Percentiles rank a stretch among this genome's conserved stretches.
Evolutionary conservation across 805 yeast species (phyloP).

Genomic region (Saturnispora halmiae): DNA sequence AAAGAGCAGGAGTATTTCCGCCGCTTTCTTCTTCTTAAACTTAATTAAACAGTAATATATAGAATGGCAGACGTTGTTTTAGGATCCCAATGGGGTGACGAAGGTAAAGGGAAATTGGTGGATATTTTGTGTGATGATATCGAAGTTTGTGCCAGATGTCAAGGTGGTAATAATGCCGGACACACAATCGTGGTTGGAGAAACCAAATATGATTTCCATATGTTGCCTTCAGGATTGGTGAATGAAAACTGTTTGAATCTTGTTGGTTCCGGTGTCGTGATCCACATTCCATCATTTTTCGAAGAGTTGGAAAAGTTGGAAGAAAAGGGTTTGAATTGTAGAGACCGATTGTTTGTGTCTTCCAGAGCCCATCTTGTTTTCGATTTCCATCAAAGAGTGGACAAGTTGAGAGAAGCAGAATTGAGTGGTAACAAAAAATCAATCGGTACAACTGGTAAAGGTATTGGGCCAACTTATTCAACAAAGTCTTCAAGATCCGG

Average conservation of each 20-base stretch:
- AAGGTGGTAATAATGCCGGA: constrained; percentile 99
- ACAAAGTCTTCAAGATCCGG: constrained; percentile 97
- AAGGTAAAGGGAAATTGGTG: constrained; percentile 97
- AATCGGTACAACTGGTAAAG: constrained; percentile 97
- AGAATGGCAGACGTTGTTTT: constrained; percentile 82
- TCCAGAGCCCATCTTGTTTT: constrained; percentile 95
- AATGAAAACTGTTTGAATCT: constrained; percentile 85
- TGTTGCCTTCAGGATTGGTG: constrained; percentile 97
- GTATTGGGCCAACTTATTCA: constrained; percentile 97
- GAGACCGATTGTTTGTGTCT: constrained; percentile 74
- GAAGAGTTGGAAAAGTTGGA: constrained; percentile 75
- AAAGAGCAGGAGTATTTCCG: too few species aligned
- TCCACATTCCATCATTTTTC: constrained; percentile 90
- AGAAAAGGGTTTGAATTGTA: constrained; percentile 68
- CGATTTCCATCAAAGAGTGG: constrained; percentile 96
- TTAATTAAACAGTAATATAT: constrained; percentile 1
- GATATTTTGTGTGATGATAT: constrained; percentile 90
- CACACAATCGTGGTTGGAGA: constrained; percentile 93
- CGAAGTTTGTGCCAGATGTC: constrained; percentile 96
- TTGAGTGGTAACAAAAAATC: constrained; percentile 69
- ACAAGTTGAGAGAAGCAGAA: constrained; percentile 90
- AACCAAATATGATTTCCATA: constrained; percentile 92
- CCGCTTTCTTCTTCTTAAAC: background rate
- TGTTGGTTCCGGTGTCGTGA: constrained; percentile 93
- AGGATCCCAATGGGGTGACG: constrained; percentile 99